Base-by-base conservation (phyloP, 306 rosid species). In the Erythrophleum fordii region DNA sequence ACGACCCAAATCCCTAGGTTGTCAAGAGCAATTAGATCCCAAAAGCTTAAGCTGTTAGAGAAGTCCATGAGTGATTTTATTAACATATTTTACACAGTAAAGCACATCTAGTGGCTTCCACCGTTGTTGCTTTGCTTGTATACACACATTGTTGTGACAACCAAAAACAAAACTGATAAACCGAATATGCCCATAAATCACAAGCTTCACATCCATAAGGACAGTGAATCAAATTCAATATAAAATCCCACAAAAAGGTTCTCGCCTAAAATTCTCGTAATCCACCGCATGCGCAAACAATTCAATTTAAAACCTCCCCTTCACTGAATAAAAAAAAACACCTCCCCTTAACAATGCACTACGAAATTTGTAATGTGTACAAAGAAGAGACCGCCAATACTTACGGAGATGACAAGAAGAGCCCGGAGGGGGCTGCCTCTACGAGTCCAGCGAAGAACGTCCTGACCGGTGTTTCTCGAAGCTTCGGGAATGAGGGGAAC, bases 351-450 rank as follows among this genome's bases (percentile, higher is more conserved):
- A 8, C 26, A 18, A 65, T 65, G 48, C 46, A 35, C 1, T 18
- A 8, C 16, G 28, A 68, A 68, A 22, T 22, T 23, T 23, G 34
- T 5, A 46, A 68, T 22, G 17, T 1, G 11, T 11, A 25, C 22
- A 44, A 35, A 22, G 17, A 16, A 68, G 51, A 28, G 11, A 68
- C 1, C 20, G 12, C 18, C 17, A 69, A 25, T 22, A 89, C 97
- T 91, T 66, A 95, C 98, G 20, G 98, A 90, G 68, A 95, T 85
- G 69, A 93, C 97, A 62, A 95, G 85, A 45, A 95, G 84, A 0
- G 97, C 90, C 14, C 99, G 92, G 79, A 95, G 80, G 62, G 89
- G 91, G 73, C 88, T 82, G 23, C 98, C 98, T 55, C 88, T 85
- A 11, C 94, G 94, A 85, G 98, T 84, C 98, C 99, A 95, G 62